phyloP scores from a whole-genome alignment of 2,329 filamentous ascomycete genomes.

The Amauroascus verrucosus region DNA sequence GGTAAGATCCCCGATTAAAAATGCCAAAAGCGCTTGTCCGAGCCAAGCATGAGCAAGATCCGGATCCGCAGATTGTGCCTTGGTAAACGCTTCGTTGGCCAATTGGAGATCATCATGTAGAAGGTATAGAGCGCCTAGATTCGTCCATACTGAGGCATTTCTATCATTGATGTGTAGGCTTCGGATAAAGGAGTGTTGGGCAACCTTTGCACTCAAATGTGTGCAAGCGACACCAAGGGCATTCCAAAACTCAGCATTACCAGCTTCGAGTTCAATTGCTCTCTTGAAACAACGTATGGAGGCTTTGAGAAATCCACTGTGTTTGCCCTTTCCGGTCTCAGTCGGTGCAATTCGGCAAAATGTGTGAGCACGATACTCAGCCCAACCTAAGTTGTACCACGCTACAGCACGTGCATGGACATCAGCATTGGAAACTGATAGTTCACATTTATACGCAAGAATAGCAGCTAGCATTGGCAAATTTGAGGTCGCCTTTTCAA shows the following conservation, averaged over 20 bases:
- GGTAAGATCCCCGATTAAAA: constrained; percentile 59
- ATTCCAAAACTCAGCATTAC: constrained; percentile 96
- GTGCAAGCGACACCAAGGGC: constrained; percentile 85
- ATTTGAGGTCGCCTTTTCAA: constrained; percentile 34
- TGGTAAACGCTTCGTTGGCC: constrained; percentile 82
- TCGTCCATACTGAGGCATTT: constrained; percentile 77
- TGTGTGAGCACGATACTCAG: constrained; percentile 70
- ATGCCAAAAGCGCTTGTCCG: constrained; percentile 77
- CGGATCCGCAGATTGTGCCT: constrained; percentile 86
- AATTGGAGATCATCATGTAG: constrained; percentile 72
- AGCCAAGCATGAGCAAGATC: constrained; percentile 91
- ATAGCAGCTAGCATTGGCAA: constrained; percentile 61
- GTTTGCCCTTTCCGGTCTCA: constrained; percentile 40
- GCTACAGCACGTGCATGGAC: constrained; percentile 85
- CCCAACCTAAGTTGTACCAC: constrained; percentile 94
- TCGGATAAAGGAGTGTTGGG: constrained; percentile 86
- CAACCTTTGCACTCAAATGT: constrained; percentile 70
- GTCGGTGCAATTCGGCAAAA: constrained; percentile 44
- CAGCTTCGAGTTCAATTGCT: constrained; percentile 87
- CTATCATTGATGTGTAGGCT: constrained; percentile 88
- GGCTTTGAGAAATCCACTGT: constrained; percentile 58
- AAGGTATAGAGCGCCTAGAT: constrained; percentile 76
- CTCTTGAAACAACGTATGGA: constrained; percentile 87
- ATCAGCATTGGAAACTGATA: constrained; percentile 62
- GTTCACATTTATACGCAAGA: constrained; percentile 76